Conservation (phyloP, 2,329 filamentous ascomycete species). For the Lasiodiplodia theobromae region DNA sequence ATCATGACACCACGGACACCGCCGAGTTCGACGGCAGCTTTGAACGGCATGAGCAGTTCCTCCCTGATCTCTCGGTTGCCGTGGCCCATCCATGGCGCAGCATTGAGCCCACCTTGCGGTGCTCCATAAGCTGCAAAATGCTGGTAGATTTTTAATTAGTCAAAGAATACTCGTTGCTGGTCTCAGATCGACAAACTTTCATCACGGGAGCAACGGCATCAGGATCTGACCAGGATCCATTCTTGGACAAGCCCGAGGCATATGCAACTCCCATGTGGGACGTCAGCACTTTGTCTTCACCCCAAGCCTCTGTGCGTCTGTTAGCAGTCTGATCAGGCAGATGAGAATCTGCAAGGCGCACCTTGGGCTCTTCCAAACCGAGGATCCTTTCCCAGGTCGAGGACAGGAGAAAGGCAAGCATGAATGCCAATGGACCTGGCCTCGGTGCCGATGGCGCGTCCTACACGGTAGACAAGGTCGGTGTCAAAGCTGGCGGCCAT, state of each 20-base stretch:
- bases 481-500: slow-evolving; percentile 54
- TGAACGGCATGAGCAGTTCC: slow-evolving; percentile 54
- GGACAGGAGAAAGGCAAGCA: slow-evolving; percentile 54
- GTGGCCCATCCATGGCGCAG: slow-evolving; percentile 54
- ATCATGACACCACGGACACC: slow-evolving; percentile 55
- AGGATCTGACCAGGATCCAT: slow-evolving; percentile 50
- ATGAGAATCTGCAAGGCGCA: no score
- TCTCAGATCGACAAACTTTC: slow-evolving; percentile 39
- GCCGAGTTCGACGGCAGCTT: slow-evolving; percentile 52
- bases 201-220: slow-evolving; percentile 55
- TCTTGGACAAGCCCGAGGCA: slow-evolving; percentile 53
- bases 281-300: slow-evolving; percentile 55
- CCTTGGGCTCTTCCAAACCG: slow-evolving; percentile 54
- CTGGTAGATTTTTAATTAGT: no score
- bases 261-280: slow-evolving; percentile 56
- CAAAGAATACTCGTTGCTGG: no score
- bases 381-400: slow-evolving; percentile 54
- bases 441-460: slow-evolving; percentile 52
- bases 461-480: slow-evolving; percentile 52
- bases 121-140: slow-evolving; percentile 56
- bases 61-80: slow-evolving; percentile 53
- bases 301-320: slow-evolving; percentile 48
- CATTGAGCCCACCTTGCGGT: slow-evolving; percentile 53
- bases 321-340: no score
- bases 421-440: slow-evolving; percentile 55